Conservation (phyloP, 2,329 filamentous ascomycete genomes). For the Trichoderma breve region DNA sequence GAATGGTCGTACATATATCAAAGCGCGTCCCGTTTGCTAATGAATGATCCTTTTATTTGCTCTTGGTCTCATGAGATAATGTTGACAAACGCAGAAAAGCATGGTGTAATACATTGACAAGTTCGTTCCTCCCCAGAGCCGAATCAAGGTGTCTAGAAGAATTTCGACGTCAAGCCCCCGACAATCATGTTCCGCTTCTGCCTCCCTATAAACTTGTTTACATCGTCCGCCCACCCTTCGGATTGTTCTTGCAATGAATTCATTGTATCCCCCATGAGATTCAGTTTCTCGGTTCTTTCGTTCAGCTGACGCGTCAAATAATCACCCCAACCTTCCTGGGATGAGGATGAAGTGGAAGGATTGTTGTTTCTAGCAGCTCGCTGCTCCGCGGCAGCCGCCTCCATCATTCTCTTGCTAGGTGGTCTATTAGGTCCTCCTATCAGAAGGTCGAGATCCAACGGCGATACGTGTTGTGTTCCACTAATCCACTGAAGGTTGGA, state of each 20-base stretch:
- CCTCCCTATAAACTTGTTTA: slow-evolving; percentile 78
- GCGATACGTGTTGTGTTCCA: slow-evolving; percentile 86
- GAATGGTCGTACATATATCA: neutral
- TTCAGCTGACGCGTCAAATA: slow-evolving; percentile 86
- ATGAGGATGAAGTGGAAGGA: slow-evolving; percentile 29
- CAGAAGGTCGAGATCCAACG: slow-evolving; percentile 81
- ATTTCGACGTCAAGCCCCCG: neutral
- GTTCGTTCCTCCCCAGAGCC: neutral
- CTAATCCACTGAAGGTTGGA: slow-evolving; percentile 96
- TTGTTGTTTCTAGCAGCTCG: slow-evolving; percentile 49
- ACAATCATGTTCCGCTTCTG: slow-evolving; percentile 80
- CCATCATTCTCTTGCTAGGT: slow-evolving; percentile 82
- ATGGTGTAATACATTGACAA: neutral
- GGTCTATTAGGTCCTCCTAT: slow-evolving; percentile 88
- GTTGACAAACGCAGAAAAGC: neutral
- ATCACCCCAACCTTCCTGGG: slow-evolving; percentile 66
- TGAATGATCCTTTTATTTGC: neutral
- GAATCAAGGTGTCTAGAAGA: neutral
- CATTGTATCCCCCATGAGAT: slow-evolving; percentile 80
- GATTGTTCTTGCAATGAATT: slow-evolving; percentile 78
- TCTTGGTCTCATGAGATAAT: neutral
- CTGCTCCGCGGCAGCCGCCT: slow-evolving; percentile 73
- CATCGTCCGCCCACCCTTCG: slow-evolving; percentile 80
- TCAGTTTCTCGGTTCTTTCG: slow-evolving; percentile 84
- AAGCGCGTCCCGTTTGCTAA: neutral